Conservation (phyloP, 495 filamentous ascomycete genomes). For the Cudoniella acicularis region DNA sequence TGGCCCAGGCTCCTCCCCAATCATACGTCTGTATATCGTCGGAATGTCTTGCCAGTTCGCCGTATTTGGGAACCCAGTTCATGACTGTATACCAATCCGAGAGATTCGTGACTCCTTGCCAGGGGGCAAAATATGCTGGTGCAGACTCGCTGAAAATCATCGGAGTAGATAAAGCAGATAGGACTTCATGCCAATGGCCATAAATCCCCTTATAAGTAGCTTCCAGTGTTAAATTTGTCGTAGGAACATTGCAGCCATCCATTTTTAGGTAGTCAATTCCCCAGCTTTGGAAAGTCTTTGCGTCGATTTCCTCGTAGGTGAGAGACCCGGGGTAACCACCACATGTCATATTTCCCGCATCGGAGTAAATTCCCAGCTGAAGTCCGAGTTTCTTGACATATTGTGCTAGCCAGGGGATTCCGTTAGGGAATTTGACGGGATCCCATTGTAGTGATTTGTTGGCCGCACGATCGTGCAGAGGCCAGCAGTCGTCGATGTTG, state of each 20-base stretch:
- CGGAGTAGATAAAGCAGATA: constrained; percentile 8
- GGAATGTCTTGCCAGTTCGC: constrained; percentile 8
- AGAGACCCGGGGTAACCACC: constrained; percentile 23
- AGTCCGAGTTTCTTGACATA: constrained; percentile 29
- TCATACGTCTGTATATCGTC: constrained; percentile 12
- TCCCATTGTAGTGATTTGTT: constrained; percentile 19
- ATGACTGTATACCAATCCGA: constrained; percentile 20
- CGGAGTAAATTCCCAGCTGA: constrained; percentile 33
- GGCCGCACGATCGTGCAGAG: constrained; percentile 29
- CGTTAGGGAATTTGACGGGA: constrained; percentile 27
- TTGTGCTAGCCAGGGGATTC: constrained; percentile 30
- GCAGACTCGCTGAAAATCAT: constrained; percentile 20
- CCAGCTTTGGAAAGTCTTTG: constrained; percentile 32
- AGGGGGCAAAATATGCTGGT: constrained; percentile 19
- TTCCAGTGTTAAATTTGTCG: background rate
- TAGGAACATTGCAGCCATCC: constrained; percentile 29
- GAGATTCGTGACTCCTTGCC: constrained; percentile 6
- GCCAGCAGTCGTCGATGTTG: constrained; percentile 56
- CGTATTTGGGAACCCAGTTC: constrained; percentile 9
- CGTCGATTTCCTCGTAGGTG: constrained; percentile 33
- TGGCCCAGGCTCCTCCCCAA: constrained; percentile 11
- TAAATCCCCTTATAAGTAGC: constrained; percentile 11
- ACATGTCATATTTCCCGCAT: constrained; percentile 27
- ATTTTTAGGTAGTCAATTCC: constrained; percentile 36
- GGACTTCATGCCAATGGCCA: constrained; percentile 11